Conservation (phyloP, 2,329 filamentous ascomycete species). For the Incumbomyces lentus region DNA sequence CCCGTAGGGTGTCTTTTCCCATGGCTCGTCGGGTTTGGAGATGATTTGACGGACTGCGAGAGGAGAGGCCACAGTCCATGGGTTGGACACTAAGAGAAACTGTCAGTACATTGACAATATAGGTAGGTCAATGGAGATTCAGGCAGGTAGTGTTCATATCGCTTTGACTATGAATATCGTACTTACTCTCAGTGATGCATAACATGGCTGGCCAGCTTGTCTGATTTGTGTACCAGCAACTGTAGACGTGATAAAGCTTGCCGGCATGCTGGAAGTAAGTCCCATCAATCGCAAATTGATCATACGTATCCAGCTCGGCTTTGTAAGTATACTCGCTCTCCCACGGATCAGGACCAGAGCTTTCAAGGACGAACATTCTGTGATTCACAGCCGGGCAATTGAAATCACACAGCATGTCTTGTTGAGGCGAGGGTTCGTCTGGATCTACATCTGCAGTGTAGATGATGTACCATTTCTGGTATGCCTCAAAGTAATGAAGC, state of each 20-base stretch:
- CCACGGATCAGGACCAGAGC: constrained; percentile 36
- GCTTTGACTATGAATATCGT: background rate
- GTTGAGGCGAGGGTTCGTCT: constrained; percentile 37
- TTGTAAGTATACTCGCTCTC: constrained; percentile 35
- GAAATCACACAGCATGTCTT: constrained; percentile 40
- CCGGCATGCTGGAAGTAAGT: constrained; percentile 40
- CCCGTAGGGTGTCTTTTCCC: constrained; percentile 44
- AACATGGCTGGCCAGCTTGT: constrained; percentile 43
- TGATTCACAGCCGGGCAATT: constrained; percentile 42
- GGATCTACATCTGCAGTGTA: constrained; percentile 41
- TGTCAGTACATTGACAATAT: background rate
- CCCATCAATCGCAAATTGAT: constrained; percentile 45
- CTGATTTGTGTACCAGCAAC: constrained; percentile 29
- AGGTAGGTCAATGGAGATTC: background rate
- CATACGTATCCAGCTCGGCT: constrained; percentile 38
- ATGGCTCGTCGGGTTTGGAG: constrained; percentile 37
- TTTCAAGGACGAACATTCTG: constrained; percentile 42
- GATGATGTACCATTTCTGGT: constrained; percentile 41
- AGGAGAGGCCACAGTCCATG: constrained; percentile 37
- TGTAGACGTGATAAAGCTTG: constrained; percentile 33
- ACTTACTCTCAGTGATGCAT: constrained; percentile 36
- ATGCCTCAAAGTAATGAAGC: constrained; percentile 33
- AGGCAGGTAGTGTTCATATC: too few species aligned
- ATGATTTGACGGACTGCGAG: constrained; percentile 39
- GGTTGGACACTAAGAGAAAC: constrained; percentile 28